These are phyloP conservation scores for Saccharomyces mikatae DNA, from an alignment of 805 yeast genomes.

Conservation along the genomic window DNA sequence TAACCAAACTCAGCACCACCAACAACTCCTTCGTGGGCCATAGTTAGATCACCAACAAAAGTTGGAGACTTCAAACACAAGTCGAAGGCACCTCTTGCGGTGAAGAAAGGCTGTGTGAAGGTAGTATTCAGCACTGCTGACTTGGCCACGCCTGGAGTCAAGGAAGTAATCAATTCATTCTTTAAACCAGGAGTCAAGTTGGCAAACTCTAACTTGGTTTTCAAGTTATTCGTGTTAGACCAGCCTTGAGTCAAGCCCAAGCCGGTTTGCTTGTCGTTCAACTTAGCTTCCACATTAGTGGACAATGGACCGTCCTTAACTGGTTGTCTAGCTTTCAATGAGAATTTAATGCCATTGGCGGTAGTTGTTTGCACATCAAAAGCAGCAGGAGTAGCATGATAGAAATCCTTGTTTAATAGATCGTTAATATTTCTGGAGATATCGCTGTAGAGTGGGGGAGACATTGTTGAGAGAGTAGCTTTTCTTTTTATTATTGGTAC, in stretches of 20 bases:
- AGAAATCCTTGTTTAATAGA: constrained; percentile 85
- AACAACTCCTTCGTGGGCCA: constrained; percentile 92
- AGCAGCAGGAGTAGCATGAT: constrained; percentile 80
- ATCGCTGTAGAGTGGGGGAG: constrained; percentile 88
- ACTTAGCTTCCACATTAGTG: constrained; percentile 85
- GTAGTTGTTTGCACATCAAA: constrained; percentile 88
- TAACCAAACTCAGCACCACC: constrained; percentile 96
- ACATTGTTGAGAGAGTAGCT: constrained; percentile 36
- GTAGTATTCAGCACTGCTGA: constrained; percentile 78
- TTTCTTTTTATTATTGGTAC: background rate
- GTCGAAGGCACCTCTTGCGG: constrained; percentile 92
- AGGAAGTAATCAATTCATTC: constrained; percentile 81
- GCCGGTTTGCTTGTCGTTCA: constrained; percentile 86
- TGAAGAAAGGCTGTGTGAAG: constrained; percentile 87
- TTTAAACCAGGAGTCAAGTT: constrained; percentile 93
- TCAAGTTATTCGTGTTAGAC: constrained; percentile 77
- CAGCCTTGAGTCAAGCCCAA: constrained; percentile 94
- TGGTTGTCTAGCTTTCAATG: constrained; percentile 82
- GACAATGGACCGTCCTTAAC: constrained; percentile 72
- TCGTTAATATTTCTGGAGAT: constrained; percentile 88
- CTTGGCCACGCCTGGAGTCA: constrained; percentile 79
- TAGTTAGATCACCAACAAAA: constrained; percentile 88
- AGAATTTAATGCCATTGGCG: constrained; percentile 92
- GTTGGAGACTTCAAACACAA: constrained; percentile 73
- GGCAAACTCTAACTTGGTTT: constrained; percentile 86